phyloP scores from a whole-genome alignment of 805 yeast species.

The Naumovozyma baii region DNA sequence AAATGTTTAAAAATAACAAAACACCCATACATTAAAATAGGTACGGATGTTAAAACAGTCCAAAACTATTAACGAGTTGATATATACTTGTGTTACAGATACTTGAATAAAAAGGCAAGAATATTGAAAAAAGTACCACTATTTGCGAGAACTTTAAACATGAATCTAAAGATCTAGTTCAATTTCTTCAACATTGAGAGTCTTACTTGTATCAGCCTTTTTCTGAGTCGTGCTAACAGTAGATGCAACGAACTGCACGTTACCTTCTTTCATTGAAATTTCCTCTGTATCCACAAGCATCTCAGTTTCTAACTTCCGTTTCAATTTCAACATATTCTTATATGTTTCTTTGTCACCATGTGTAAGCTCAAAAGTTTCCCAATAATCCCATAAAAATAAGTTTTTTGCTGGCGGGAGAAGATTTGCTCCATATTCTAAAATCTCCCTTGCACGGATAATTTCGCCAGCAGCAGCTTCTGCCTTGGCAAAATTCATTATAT shows the following conservation, averaged over 20 bases:
- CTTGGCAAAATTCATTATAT: slow-evolving; percentile 46
- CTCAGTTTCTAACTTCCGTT: slow-evolving; percentile 33
- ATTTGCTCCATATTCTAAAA: slow-evolving; percentile 48
- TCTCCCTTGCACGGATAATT: slow-evolving; percentile 48
- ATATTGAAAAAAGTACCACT: too few species aligned
- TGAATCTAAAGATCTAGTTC: slow-evolving; percentile 41
- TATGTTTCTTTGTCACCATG: slow-evolving; percentile 63
- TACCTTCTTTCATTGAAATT: slow-evolving; percentile 17
- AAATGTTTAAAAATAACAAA: too few species aligned
- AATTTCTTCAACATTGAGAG: slow-evolving; percentile 48
- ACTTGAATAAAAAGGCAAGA: too few species aligned
- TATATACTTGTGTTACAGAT: too few species aligned
- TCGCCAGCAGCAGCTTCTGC: slow-evolving; percentile 50
- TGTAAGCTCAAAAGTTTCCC: slow-evolving; percentile 68
- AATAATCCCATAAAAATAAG: slow-evolving; percentile 45
- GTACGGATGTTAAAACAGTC: too few species aligned
- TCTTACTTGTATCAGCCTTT: slow-evolving; percentile 20
- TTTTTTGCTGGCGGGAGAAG: slow-evolving; percentile 30
- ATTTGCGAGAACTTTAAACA: too few species aligned
- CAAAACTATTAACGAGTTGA: too few species aligned
- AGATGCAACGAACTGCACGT: slow-evolving; percentile 42
- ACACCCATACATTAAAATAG: too few species aligned
- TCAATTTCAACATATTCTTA: slow-evolving; percentile 61
- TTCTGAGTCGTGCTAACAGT: slow-evolving; percentile 32
- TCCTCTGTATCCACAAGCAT: slow-evolving; percentile 25